Conservation (phyloP, 176 grass and related monocot species). For the Ensete ventricosum region DNA sequence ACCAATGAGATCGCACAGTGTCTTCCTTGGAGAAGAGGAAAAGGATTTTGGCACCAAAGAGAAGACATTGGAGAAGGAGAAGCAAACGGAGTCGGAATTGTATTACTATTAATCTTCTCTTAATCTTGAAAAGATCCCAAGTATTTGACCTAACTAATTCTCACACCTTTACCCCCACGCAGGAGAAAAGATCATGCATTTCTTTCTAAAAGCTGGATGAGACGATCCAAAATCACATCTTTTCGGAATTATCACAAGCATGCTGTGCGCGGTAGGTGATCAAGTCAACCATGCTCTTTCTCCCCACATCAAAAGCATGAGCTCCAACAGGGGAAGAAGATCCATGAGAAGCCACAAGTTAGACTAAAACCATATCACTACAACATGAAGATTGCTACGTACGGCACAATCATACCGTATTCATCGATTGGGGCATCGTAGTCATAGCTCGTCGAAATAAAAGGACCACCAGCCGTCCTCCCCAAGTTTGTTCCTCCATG, state of each 20-base stretch:
- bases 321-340: neutral
- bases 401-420: slow-evolving; percentile 57
- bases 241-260: neutral
- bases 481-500: slow-evolving; percentile 98
- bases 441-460: slow-evolving; percentile 88
- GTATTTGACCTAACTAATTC: too few species aligned
- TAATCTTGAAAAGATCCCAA: too few species aligned
- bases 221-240: neutral
- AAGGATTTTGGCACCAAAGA: slow-evolving; percentile 66
- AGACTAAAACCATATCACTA: neutral
- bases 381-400: too few species aligned
- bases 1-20: too few species aligned
- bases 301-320: neutral
- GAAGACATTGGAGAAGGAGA: too few species aligned
- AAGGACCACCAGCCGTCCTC: slow-evolving; percentile 76
- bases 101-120: too few species aligned
- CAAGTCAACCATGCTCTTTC: neutral
- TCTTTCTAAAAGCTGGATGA: neutral
- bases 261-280: neutral
- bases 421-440: slow-evolving; percentile 92
- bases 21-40: slow-evolving; percentile 2
- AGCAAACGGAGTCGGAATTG: too few species aligned
- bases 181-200: slow-evolving; percentile 23
- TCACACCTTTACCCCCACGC: too few species aligned
- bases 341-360: neutral